Evolutionary conservation across 257 asterid species (phyloP), one percentile per base, ranked within the genome.

Genomic region (Eustoma russellianum): DNA sequence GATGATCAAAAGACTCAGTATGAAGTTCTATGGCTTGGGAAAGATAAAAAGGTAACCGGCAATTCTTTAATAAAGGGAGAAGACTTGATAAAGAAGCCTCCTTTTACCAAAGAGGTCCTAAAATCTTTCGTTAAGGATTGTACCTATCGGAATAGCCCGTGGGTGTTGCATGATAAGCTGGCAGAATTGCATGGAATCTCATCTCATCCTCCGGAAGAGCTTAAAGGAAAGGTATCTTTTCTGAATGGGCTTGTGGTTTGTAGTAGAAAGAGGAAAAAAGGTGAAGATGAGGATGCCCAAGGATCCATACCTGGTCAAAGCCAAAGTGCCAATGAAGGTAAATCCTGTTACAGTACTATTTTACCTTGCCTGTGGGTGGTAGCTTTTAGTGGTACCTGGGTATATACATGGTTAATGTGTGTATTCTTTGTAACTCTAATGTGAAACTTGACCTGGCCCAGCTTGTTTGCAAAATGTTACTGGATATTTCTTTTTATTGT

Each of bases 71-170:
- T 88, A 56, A 68, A 81, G 41, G 81, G 57, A 53, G 88, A 76
- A 69, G 93, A 79, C n/a, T 75, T 92, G 65, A 64, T 75, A 45
- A 77, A 71, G 41, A 83, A 77, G 66, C 63, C 70, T 28, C 95
- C 94, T 46, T 83, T 81, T 74, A 84, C 84, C 63, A 85, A 80
- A 72, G 81, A 71, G 65, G 79, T 76, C 59, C 82, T 92, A 41
- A 92, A 83, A 77, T 73, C 94, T 53, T 92, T 92, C 59, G 79
- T 92, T 64, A 84, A 75, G 72, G 97, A 92, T 47, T 92, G 95
- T 62, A 92, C 98, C n/a, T 85, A 71, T 55, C 74, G 93, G 47
- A 79, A 68, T 67, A 65, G 70, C 57, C 98, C 98, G 41, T 92
- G 98, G 98, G 90, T 88, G 59, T 71, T 92, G 72, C 94, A 92